These are phyloP conservation scores for Sindora glabra DNA, from an alignment of 306 rosid genomes.

Conservation along the genomic window DNA sequence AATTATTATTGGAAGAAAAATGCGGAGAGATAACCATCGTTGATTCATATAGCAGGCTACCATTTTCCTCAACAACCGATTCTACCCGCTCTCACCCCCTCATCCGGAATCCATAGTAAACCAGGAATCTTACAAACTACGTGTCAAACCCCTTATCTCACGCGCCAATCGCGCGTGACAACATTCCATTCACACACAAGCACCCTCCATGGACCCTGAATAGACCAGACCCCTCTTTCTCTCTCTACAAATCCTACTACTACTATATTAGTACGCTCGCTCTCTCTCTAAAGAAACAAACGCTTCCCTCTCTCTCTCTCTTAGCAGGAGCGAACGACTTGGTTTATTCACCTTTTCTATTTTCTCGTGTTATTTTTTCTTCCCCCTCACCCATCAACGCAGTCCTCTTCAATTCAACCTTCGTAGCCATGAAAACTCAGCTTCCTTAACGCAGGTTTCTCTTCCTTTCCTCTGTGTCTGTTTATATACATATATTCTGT, in stretches of 20 bases:
- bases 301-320: slow-evolving; percentile 16
- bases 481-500: background rate
- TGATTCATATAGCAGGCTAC: too few species aligned
- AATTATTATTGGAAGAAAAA: too few species aligned
- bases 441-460: slow-evolving; percentile 44
- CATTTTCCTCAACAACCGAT: too few species aligned
- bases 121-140: slow-evolving; percentile 40
- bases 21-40: too few species aligned
- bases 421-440: slow-evolving; percentile 55
- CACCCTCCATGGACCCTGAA: slow-evolving; percentile 1
- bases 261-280: background rate
- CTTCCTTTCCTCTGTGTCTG: background rate
- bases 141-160: slow-evolving; percentile 3
- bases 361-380: slow-evolving; percentile 2
- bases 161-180: slow-evolving; percentile 33
- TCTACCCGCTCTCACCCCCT: too few species aligned
- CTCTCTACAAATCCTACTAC: slow-evolving; percentile 18
- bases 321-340: slow-evolving; percentile 44
- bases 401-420: slow-evolving; percentile 40
- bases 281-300: background rate
- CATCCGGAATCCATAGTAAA: slow-evolving; percentile 1
- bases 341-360: slow-evolving; percentile 10
- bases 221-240: slow-evolving; percentile 29
- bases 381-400: slow-evolving; percentile 5
- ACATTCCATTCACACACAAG: too few species aligned